Conservation (phyloP, 2,329 filamentous ascomycete genomes). For the Monilinia aucupariae region DNA sequence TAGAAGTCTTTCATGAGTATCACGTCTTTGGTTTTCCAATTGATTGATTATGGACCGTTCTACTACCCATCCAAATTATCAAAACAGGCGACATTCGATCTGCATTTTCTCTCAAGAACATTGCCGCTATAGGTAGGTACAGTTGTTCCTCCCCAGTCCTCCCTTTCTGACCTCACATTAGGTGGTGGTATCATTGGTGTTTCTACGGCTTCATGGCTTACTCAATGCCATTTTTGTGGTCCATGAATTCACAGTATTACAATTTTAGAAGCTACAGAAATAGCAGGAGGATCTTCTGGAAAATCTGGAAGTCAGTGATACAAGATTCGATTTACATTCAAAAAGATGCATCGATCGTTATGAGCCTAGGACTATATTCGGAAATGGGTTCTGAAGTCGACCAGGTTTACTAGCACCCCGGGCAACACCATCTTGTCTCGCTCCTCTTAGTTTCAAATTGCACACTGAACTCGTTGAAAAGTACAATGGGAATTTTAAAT, state of each 20-base stretch:
- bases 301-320: conserved; percentile 67
- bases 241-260: conserved; percentile 69
- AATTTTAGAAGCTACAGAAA: conserved; percentile 73
- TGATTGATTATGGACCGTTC: neutral
- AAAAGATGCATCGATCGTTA: neutral
- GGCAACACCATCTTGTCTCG: conserved; percentile 79
- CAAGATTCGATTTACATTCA: neutral
- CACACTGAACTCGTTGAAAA: conserved; percentile 75
- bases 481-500: conserved; percentile 67
- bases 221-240: conserved; percentile 74
- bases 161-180: conserved; percentile 3
- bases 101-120: neutral
- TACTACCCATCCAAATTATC: neutral
- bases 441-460: conserved; percentile 75
- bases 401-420: conserved; percentile 66
- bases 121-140: conserved; percentile 7
- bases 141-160: neutral
- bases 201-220: conserved; percentile 84
- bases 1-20: neutral
- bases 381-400: neutral
- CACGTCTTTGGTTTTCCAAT: neutral
- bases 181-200: conserved; percentile 85
- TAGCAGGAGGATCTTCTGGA: conserved; percentile 82
- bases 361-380: neutral
- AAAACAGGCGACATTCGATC: neutral